Evolutionary conservation across 768 basidiomycete species (phyloP).

Genomic region (Boletellus emodensis): DNA sequence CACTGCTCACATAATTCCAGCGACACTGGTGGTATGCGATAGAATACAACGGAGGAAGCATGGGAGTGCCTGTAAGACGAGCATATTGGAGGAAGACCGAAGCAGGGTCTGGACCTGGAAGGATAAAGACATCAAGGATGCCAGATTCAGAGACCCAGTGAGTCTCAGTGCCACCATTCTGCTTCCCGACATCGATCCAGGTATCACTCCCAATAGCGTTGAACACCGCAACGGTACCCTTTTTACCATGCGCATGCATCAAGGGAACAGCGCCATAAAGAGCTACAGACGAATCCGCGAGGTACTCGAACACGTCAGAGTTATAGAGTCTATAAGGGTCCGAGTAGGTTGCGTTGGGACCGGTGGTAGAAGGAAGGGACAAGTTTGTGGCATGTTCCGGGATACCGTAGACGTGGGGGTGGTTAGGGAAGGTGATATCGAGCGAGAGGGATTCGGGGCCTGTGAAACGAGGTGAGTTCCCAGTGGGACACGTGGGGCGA

Average conservation of each 20-base stretch:
- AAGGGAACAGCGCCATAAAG: constrained; percentile 91
- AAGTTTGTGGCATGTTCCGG: constrained; percentile 93
- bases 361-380: constrained; percentile 83
- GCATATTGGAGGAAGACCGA: constrained; percentile 87
- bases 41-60: constrained; percentile 88
- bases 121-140: constrained; percentile 88
- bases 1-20: constrained; percentile 94
- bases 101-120: constrained; percentile 84
- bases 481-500: background rate
- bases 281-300: constrained; percentile 70
- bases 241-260: constrained; percentile 87
- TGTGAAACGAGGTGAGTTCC: constrained; percentile 30
- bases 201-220: constrained; percentile 87
- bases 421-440: constrained; percentile 91
- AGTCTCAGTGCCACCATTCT: constrained; percentile 61
- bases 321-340: constrained; percentile 97
- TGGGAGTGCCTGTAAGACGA: constrained; percentile 76
- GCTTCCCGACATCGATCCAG: constrained; percentile 84
- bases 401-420: constrained; percentile 90
- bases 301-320: constrained; percentile 94
- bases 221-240: constrained; percentile 88
- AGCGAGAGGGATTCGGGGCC: constrained; percentile 93
- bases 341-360: constrained; percentile 67
- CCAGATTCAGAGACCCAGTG: constrained; percentile 99
- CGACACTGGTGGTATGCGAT: constrained; percentile 96